phyloP scores from a whole-genome alignment of 371 early-diverging fungal genomes.

The Astathelohania contejeani region DNA sequence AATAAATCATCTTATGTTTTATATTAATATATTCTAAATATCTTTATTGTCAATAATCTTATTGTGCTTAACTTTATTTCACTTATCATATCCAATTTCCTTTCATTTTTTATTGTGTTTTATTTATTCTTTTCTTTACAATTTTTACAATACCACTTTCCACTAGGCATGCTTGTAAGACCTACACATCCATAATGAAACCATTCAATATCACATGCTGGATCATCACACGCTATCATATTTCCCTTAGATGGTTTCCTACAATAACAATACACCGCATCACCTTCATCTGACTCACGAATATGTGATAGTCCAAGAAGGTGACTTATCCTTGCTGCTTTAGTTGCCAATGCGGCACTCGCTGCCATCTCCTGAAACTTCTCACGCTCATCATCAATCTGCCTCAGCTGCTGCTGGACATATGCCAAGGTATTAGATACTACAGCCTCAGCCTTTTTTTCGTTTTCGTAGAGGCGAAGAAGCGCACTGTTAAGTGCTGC shows the following conservation, averaged over 20 bases:
- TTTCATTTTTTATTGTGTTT: too few relatives aligned
- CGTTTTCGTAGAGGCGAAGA: neutral
- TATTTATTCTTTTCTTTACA: conserved; percentile 57
- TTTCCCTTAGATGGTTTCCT: conserved; percentile 30
- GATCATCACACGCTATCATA: conserved; percentile 48
- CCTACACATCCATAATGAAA: conserved; percentile 79
- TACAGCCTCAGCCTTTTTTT: neutral
- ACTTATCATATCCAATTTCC: too few relatives aligned
- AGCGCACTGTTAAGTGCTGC: neutral
- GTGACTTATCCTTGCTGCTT: neutral
- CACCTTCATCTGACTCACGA: neutral
- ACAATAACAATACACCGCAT: conserved; percentile 38
- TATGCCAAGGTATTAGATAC: neutral
- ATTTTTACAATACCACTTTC: conserved; percentile 73
- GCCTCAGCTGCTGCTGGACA: neutral
- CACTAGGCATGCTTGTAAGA: conserved; percentile 63
- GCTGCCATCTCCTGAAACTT: neutral
- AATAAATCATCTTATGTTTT: too few relatives aligned
- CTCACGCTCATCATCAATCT: neutral
- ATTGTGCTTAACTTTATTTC: too few relatives aligned
- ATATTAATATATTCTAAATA: too few relatives aligned
- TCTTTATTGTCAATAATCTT: too few relatives aligned
- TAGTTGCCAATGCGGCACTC: neutral
- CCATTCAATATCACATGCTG: conserved; percentile 68
- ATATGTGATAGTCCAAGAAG: neutral